Conservation (phyloP, 768 basidiomycete genomes). For the Naganishia friedmannii region DNA sequence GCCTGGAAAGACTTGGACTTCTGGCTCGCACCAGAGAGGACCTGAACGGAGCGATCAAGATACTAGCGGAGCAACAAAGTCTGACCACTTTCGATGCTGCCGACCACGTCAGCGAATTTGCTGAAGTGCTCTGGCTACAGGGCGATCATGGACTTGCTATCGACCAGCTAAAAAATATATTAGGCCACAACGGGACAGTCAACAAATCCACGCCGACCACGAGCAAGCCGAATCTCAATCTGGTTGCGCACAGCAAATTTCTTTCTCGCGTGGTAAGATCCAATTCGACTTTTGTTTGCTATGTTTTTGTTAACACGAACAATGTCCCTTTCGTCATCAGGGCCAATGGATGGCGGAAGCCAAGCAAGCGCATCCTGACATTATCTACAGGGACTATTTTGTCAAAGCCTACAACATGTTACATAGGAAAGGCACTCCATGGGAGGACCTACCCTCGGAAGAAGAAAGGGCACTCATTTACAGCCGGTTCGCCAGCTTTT, state of each 20-base stretch:
- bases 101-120: constrained; percentile 66
- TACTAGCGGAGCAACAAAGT: constrained; percentile 70
- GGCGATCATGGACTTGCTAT: constrained; percentile 81
- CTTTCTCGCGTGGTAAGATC: constrained; percentile 65
- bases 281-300: not conserved
- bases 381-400: constrained; percentile 71
- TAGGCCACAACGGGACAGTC: not conserved
- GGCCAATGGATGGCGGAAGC: constrained; percentile 89
- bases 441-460: constrained; percentile 30
- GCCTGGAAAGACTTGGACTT: constrained; percentile 67
- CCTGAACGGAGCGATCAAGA: constrained; percentile 79
- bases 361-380: constrained; percentile 70
- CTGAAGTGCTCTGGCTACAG: constrained; percentile 83
- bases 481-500: constrained; percentile 80
- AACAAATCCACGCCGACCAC: not conserved
- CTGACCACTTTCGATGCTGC: constrained; percentile 51
- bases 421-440: constrained; percentile 28
- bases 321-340: constrained; percentile 56
- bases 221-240: not conserved
- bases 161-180: constrained; percentile 60
- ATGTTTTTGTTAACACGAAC: too few relatives aligned
- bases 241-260: constrained; percentile 27
- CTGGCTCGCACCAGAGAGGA: constrained; percentile 69
- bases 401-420: constrained; percentile 52
- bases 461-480: constrained; percentile 56